Evolutionary conservation across 495 filamentous ascomycete species (phyloP), one percentile per base, ranked within the genome.

Genomic region (Penicillium manginii): DNA sequence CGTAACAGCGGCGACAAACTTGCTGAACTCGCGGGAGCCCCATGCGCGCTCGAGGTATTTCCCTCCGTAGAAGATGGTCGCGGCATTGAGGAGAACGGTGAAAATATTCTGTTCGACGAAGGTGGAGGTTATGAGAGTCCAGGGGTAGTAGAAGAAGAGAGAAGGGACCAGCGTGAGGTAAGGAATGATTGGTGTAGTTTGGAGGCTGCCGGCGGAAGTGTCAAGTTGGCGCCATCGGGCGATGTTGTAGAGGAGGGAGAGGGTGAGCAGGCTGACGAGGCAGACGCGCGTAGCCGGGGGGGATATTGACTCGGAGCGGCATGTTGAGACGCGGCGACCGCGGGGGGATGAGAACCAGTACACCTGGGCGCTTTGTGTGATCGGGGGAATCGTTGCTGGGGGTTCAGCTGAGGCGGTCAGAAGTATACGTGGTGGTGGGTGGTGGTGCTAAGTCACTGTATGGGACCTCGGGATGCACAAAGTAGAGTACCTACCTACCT

Each of bases 1-100:
- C 14, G 88, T 79, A 48, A 88, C 79, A 58, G 94, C 79, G 23
- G 92, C 76, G 17, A 97, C 81, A 74, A 98, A 98, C 70, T 93
- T 97, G 63, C 83, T 90, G 68, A 97, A 92, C 71, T 98, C 94
- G 42, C 81, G 83, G n/a, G 90, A 91, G 29, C 91, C 88, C 94
- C 94, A 98, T 47, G 96, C 94, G 62, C 94, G 85, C 77, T 98
- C 94, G 23, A 98, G 84, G 68, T 98, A 98, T 61, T 91, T 87
- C 8, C 96, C 94, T 19, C 92, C 96, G 79, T 96, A 91, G 74
- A 96, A 93, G 39, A 98, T 74, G 17, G 93, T 94, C 26, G 86
- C 77, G 11, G 83, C 87, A 56, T 93, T 91, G 51, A 97, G 83
- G 14, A 86, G 73, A 4, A 97, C 80, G 26, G 91, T 94, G 68